Evolutionary conservation across 176 grass and related monocot genomes (phyloP).

Genomic region (Raddia distichophylla): DNA sequence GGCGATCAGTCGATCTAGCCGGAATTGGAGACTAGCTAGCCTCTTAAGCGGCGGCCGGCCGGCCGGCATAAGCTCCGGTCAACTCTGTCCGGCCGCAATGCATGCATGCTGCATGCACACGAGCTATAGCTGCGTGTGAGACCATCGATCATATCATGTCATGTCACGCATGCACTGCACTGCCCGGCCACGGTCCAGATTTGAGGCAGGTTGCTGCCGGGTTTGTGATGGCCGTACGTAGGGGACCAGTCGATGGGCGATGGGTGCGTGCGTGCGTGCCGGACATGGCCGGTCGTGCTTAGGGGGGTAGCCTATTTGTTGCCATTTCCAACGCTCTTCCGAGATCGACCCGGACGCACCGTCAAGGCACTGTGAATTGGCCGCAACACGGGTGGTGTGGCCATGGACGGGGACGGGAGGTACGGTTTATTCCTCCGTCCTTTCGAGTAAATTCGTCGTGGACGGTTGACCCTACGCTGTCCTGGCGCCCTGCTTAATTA

Average conservation of each 20-base stretch:
- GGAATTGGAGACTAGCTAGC: slow-evolving; percentile 22
- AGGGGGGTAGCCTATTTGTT: slow-evolving; percentile 22
- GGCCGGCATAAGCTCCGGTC: neutral
- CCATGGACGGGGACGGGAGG: neutral
- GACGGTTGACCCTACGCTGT: neutral
- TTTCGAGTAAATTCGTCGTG: slow-evolving; percentile 5
- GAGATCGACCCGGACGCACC: neutral
- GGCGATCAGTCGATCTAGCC: neutral
- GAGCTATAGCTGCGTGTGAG: neutral
- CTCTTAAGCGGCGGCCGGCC: neutral
- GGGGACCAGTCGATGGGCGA: neutral
- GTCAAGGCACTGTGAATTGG: neutral
- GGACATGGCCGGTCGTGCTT: neutral
- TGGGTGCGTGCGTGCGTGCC: neutral
- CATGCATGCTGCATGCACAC: no score
- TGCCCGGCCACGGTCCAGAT: neutral
- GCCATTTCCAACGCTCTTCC: slow-evolving; percentile 32
- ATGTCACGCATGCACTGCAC: neutral
- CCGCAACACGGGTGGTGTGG: neutral
- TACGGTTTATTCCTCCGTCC: slow-evolving; percentile 35
- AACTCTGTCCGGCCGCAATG: neutral
- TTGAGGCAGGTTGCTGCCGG: neutral
- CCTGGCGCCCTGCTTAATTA: neutral
- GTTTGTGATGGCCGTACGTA: neutral
- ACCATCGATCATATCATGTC: neutral